Evolutionary conservation across 306 rosid genomes (phyloP).

Genomic region (Lathyrus sativus): DNA sequence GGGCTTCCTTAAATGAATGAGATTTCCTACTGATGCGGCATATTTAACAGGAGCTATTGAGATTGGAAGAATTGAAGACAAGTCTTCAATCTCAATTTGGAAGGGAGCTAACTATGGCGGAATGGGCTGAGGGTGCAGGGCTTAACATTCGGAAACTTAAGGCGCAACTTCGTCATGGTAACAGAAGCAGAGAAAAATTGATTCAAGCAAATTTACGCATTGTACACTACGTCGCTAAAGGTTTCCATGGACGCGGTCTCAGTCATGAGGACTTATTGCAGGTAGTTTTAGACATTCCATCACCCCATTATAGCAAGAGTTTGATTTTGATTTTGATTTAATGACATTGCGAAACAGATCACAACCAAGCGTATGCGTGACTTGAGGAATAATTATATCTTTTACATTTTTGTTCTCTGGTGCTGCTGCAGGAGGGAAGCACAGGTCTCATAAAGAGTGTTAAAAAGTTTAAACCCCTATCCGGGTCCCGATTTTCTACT

Average conservation of each 20-base stretch:
- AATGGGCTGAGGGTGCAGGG: constrained; percentile 88
- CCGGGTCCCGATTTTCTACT: constrained; percentile 73
- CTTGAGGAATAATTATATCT: background rate
- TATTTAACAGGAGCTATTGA: constrained; percentile 65
- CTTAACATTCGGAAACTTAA: constrained; percentile 56
- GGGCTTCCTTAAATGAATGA: constrained; percentile 17
- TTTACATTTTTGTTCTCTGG: constrained; percentile 37
- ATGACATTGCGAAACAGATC: too few species aligned
- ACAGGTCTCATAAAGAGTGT: constrained; percentile 89
- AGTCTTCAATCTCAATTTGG: constrained; percentile 83
- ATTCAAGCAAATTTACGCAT: constrained; percentile 77
- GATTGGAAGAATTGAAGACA: constrained; percentile 63
- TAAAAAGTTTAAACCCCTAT: constrained; percentile 79
- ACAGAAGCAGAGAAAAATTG: constrained; percentile 71
- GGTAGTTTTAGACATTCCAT: constrained; percentile 53
- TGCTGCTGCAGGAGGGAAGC: constrained; percentile 75
- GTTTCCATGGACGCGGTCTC: constrained; percentile 87
- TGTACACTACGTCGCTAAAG: constrained; percentile 91
- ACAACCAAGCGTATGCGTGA: too few species aligned
- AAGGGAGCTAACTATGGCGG: constrained; percentile 79
- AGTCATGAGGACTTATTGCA: constrained; percentile 83
- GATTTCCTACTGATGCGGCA: constrained; percentile 36
- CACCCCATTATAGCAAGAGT: background rate
- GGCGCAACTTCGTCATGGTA: constrained; percentile 59
- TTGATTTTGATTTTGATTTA: too few species aligned